These are phyloP conservation scores for Stagonosporopsis rhizophila DNA, from an alignment of 2,329 filamentous ascomycete genomes.

Conservation along the genomic window DNA sequence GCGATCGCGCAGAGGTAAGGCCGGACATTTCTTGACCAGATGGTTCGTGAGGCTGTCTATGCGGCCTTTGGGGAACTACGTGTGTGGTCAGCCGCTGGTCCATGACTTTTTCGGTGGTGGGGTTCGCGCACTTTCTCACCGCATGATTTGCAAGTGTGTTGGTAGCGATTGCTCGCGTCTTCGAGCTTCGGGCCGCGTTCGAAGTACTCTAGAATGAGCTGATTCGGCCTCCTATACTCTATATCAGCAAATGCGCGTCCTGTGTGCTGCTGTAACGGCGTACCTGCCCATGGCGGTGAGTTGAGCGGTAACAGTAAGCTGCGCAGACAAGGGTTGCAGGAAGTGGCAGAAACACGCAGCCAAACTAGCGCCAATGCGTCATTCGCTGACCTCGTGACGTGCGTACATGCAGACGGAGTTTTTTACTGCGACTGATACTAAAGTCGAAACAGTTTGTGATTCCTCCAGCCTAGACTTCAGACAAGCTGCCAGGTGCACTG, in stretches of 20 bases:
- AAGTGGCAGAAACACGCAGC: conserved; percentile 10
- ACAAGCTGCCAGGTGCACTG: too few species aligned
- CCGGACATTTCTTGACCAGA: conserved; percentile 85
- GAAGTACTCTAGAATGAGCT: conserved; percentile 87
- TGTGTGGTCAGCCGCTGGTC: conserved; percentile 30
- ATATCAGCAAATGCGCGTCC: conserved; percentile 8
- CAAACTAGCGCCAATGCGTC: conserved; percentile 10
- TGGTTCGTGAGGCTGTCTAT: conserved; percentile 83
- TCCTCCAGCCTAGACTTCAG: background rate
- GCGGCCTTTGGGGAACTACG: conserved; percentile 80
- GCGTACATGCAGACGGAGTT: background rate
- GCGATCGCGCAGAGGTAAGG: conserved; percentile 75
- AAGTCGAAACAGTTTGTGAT: background rate
- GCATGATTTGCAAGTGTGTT: conserved; percentile 87
- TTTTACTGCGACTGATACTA: background rate
- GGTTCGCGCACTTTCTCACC: conserved; percentile 67
- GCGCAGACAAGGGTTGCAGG: conserved; percentile 7
- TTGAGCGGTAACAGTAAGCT: conserved; percentile 18
- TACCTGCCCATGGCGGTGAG: conserved; percentile 21
- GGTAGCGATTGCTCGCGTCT: conserved; percentile 90
- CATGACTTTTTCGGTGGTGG: conserved; percentile 23
- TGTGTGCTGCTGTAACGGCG: conserved; percentile 5
- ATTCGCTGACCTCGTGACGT: background rate
- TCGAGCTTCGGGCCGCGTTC: conserved; percentile 84
- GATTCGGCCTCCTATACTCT: conserved; percentile 72